Percentiles rank a stretch among this genome's conserved stretches.
Conservation (phyloP, 2,329 filamentous ascomycete genomes). For the Aspergillus tamarii region DNA sequence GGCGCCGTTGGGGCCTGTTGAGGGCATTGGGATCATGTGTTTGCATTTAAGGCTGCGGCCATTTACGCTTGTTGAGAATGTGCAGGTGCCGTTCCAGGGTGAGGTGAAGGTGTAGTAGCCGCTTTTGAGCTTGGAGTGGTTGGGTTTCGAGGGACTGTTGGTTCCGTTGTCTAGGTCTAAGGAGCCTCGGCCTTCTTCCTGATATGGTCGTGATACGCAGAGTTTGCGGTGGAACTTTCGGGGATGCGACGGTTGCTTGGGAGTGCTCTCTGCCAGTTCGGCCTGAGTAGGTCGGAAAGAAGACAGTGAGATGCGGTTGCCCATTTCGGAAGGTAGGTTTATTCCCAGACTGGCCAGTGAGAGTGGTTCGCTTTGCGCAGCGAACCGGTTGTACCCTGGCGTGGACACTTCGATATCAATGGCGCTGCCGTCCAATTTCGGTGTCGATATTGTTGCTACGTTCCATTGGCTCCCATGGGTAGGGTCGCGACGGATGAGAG, state of each 20-base stretch:
- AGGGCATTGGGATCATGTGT: slow-evolving; percentile 61
- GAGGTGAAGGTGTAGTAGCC: slow-evolving; percentile 73
- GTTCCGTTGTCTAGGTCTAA: slow-evolving; percentile 20
- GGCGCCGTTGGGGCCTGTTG: slow-evolving; percentile 14
- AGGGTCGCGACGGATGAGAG: slow-evolving; percentile 74
- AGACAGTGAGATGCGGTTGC: slow-evolving; percentile 13
- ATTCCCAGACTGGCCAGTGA: slow-evolving; percentile 36
- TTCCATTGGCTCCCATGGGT: slow-evolving; percentile 74
- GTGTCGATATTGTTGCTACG: slow-evolving; percentile 64
- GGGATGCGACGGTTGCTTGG: slow-evolving; percentile 24
- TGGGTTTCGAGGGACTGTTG: slow-evolving; percentile 20
- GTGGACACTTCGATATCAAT: slow-evolving; percentile 61
- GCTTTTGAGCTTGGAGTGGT: slow-evolving; percentile 37
- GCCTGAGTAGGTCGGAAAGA: slow-evolving; percentile 11
- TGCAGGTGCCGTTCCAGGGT: slow-evolving; percentile 85
- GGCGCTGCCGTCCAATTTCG: slow-evolving; percentile 32
- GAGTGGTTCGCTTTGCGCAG: slow-evolving; percentile 42
- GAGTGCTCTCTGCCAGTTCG: slow-evolving; percentile 8
- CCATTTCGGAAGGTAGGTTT: slow-evolving; percentile 24
- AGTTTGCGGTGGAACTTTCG: slow-evolving; percentile 38
- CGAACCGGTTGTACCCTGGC: slow-evolving; percentile 63
- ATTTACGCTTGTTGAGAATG: slow-evolving; percentile 77
- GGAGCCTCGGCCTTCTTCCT: slow-evolving; percentile 23
- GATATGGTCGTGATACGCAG: slow-evolving; percentile 34
- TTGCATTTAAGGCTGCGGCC: slow-evolving; percentile 76